Base-by-base conservation (phyloP, 768 basidiomycete species). In the Naematelia aurantialba region DNA sequence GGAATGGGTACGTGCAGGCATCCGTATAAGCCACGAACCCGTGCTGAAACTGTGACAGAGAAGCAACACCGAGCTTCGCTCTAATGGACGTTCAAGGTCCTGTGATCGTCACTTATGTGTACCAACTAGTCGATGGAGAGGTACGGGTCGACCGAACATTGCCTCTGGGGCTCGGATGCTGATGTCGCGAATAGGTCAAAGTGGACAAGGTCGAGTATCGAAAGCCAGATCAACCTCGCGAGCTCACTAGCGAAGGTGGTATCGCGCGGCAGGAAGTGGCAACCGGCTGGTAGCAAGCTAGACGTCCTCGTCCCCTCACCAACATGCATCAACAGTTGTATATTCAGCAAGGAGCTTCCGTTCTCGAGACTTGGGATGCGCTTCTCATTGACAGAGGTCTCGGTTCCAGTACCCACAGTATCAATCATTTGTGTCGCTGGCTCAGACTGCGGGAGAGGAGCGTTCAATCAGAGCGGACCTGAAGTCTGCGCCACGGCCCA, bases 41-140 rank as follows among this genome's bases (percentile, higher is more conserved):
- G n/a, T 22, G 47, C 27, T 59, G 19, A 24, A 39, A 8, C 17
- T 46, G 4, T 13, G 14, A 5, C 68, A 92, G 91, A 2, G 90
- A 91, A 26, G 86, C 88, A 1, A 91, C 84, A 1, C 94, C 96
- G 0, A 92, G 91, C 1, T 99, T 99, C 71, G 96, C 96, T 0
- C 79, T 98, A 46, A 91, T 99, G 88, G 96, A 98, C 74, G 87
- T 99, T 31, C 96, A 99, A 79, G 96, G 96, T 3, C 85, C 90
- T 1, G 91, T 94, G 8, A 89, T 99, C 30, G 92, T 96, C 25
- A 98, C 94, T 1, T 98, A 96, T 70, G 92, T 98, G 2, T 97
- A 94, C 76, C 91, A 93, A 72, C 84, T 94, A 27, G 87, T 94
- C 46, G 91, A 93, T 45, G 89, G 90, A 44, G 91, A 93, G 76